These are phyloP conservation scores for Aureobasidium sp. DNA, from an alignment of 2,329 filamentous ascomycete genomes.

Conservation along the genomic window DNA sequence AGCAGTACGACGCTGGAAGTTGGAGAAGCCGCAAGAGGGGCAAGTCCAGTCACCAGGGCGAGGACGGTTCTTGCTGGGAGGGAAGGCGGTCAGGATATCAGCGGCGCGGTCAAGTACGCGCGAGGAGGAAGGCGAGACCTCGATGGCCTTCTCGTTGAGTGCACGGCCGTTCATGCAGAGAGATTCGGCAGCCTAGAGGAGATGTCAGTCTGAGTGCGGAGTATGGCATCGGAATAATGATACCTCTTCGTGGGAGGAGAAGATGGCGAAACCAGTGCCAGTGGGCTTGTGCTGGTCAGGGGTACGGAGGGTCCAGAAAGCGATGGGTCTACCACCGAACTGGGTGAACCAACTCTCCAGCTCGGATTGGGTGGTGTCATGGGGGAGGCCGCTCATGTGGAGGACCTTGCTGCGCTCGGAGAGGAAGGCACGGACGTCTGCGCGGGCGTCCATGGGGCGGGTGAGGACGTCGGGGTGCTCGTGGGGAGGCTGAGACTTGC, in stretches of 20 bases:
- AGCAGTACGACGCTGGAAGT: constrained; percentile 96
- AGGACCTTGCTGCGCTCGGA: constrained; percentile 96
- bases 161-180: constrained; percentile 98
- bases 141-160: constrained; percentile 96
- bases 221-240: constrained; percentile 30
- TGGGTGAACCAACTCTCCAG: constrained; percentile 99
- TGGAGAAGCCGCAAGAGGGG: constrained; percentile 96
- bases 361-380: constrained; percentile 97
- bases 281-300: constrained; percentile 99
- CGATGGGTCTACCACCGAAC: constrained; percentile 93
- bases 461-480: constrained; percentile 93
- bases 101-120: constrained; percentile 90
- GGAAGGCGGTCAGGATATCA: constrained; percentile 94
- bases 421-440: constrained; percentile 91
- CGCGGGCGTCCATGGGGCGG: constrained; percentile 90
- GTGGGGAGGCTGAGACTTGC: constrained; percentile 87
- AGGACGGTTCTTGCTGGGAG: constrained; percentile 95
- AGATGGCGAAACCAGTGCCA: constrained; percentile 94
- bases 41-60: constrained; percentile 98
- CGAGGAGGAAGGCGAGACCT: constrained; percentile 95
- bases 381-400: constrained; percentile 93
- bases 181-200: constrained; percentile 76
- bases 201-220: constrained; percentile 12
- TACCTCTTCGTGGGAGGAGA: constrained; percentile 98
- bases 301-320: constrained; percentile 96